A percentile compares a stretch with the other conserved stretches of the same genome.
These are phyloP conservation scores for Persicaria maculosa DNA, from an alignment of 148 eudicot species.

Conservation along the genomic window DNA sequence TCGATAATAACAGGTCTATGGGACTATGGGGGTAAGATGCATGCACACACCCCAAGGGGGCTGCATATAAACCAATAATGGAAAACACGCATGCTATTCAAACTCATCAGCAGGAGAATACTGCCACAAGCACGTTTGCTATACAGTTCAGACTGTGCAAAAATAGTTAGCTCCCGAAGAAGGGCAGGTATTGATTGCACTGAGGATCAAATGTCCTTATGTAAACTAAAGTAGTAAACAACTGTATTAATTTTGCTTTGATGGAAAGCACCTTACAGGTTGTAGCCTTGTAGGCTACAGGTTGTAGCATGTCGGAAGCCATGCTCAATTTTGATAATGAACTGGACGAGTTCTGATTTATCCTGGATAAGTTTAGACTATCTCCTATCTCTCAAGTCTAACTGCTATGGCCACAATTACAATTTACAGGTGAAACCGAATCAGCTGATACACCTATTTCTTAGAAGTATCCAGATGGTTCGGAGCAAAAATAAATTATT, in stretches of 20 bases:
- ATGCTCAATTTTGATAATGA: neutral
- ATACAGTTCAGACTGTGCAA: no score
- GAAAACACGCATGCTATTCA: neutral
- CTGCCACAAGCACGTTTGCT: no score
- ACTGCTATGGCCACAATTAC: neutral
- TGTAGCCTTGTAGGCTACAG: neutral
- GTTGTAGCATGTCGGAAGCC: no score
- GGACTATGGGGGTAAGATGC: neutral
- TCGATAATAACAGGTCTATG: neutral
- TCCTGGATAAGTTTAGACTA: neutral
- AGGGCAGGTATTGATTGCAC: no score
- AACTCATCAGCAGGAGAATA: no score
- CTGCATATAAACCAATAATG: neutral
- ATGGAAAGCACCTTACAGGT: neutral
- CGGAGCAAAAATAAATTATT: neutral
- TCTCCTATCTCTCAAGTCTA: neutral
- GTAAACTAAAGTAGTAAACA: neutral
- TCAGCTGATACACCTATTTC: neutral
- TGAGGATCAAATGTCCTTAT: no score
- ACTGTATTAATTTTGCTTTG: neutral
- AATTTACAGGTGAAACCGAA: neutral
- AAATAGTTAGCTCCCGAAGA: no score
- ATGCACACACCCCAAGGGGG: neutral
- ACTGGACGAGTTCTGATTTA: neutral
- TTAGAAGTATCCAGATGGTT: neutral